Evolutionary conservation across 2,329 filamentous ascomycete species (phyloP), one percentile per base, ranked within the genome.

Genomic region (Aspergillus sp.): DNA sequence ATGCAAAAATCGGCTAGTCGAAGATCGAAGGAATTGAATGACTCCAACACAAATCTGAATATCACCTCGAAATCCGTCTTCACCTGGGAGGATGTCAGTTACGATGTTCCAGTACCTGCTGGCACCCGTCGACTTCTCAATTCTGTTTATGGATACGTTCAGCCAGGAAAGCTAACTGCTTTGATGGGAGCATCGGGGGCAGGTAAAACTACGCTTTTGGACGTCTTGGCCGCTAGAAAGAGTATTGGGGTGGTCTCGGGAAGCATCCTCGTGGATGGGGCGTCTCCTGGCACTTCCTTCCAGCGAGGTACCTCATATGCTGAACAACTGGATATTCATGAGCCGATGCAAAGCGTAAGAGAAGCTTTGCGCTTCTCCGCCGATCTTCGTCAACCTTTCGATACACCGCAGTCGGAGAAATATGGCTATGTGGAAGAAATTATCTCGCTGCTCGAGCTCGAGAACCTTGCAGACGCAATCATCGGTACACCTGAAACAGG

Each of bases 201-300:
- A 5, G 89, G 89, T 39, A 95, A 95, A 69, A 93, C 88, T 0
- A 94, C 89, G 0, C 71, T 94, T 0, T 72, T 95, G 3, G 87
- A 95, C 56, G 86, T 91, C 1, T 71, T 94, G 8, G 81, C 82
- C 1, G 69, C 76, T 5, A 68, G 82, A 44, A 83, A 82, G 63
- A 84, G 78, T 50, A 81, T 83, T 48, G 82, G 82, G 51, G 78
- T 83, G 5, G 78, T 85, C 40, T 67, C 66, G 30, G 82, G 82
- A 34, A 78, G 83, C 48, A 77, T 82, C 42, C 70, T 85, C 13
- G 75, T 85, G 7, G 81, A 85, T 53, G 81, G 81, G 7, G 70
- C 71, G 34, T 62, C 68, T 6, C 77, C 77, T 11, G 77, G 77
- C n/a, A 73, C 72, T 13, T 74, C 76, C 2, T 85, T 85, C 64